Base-by-base conservation (phyloP, 352 stramenopile genomes). In the Thalassiosira exigua region DNA sequence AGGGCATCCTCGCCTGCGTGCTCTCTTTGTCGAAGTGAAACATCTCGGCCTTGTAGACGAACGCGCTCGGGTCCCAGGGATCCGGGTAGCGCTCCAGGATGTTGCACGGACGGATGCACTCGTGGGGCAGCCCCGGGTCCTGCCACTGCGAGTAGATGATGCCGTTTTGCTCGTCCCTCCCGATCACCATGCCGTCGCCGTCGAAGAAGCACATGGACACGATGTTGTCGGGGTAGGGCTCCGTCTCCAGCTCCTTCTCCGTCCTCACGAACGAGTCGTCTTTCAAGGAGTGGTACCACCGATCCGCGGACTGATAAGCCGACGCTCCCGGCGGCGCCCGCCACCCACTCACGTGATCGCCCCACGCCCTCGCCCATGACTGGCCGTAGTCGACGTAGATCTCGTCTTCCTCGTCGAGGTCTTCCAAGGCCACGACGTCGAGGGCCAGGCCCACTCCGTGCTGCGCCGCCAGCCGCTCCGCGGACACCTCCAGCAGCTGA, bases 371-470 rank as follows among this genome's bases (percentile, higher is more conserved):
- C 54, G 19, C n/a, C 75, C 75, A 84, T 19, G 52, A 42, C 22
- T 60, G 14, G 29, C 75, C 75, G 53, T 84, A 84, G 33, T 84
- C 69, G 36, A 84, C 46, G 51, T 62, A 69, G 42, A 84, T 84
- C 61, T 84, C 74, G 17, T 79, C 57, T 5, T 54, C 75, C 3
- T 21, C 21, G 17, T 50, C 24, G 36, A 84, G 80, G 29, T 51
- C 24, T 22, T 61, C 51, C 27, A 74, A 14, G 21, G 75, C 75
- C 4, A 84, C 69, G 12, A 80, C 57, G 46, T 84, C 75, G 39
- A 84, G 54, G 32, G 76, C 42, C 12, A 84, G 44, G 62, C 75
- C 75, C 64, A 82, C 87, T 4, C 82, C 82, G 52, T 89, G 69
- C 33, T 58, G 83, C 21, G 67, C 22, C 0, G 67, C 30, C 1